Percentiles rank a stretch among this genome's conserved stretches.
Conservation (phyloP, 2,329 filamentous ascomycete species). For the Madurella fahalii region DNA sequence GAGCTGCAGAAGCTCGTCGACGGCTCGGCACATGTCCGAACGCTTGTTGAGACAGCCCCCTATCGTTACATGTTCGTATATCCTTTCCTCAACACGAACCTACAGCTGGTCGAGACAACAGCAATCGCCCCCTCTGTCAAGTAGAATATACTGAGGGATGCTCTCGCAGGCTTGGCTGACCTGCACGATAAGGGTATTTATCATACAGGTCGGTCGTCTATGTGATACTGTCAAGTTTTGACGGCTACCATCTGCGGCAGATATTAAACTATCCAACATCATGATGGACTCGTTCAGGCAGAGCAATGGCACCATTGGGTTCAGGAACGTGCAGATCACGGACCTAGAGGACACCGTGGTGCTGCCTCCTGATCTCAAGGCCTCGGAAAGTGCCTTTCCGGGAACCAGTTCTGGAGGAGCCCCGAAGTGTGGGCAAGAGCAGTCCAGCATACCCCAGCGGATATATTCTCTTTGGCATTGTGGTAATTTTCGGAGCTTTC, state of each 20-base stretch:
- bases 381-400: constrained; percentile 6
- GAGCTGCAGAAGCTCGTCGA: constrained; percentile 5
- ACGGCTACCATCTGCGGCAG: neutral
- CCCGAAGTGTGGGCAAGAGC: constrained; percentile 11
- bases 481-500: neutral
- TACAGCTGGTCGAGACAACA: constrained; percentile 1
- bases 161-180: constrained; percentile 9
- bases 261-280: constrained; percentile 9
- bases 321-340: constrained; percentile 6
- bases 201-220: constrained; percentile 5
- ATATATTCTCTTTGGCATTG: constrained; percentile 12
- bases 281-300: constrained; percentile 4
- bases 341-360: constrained; percentile 9
- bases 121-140: constrained; percentile 3
- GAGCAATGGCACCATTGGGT: neutral
- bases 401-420: constrained; percentile 14
- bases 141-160: constrained; percentile 6
- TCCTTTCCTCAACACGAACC: constrained; percentile 2
- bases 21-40: constrained; percentile 7
- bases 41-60: constrained; percentile 8
- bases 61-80: constrained; percentile 9
- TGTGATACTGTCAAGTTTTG: neutral
- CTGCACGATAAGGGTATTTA: constrained; percentile 8
- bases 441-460: constrained; percentile 6
- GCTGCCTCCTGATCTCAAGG: constrained; percentile 1